Evolutionary conservation across 306 rosid species (phyloP).

Genomic region (Glycine tomentella): DNA sequence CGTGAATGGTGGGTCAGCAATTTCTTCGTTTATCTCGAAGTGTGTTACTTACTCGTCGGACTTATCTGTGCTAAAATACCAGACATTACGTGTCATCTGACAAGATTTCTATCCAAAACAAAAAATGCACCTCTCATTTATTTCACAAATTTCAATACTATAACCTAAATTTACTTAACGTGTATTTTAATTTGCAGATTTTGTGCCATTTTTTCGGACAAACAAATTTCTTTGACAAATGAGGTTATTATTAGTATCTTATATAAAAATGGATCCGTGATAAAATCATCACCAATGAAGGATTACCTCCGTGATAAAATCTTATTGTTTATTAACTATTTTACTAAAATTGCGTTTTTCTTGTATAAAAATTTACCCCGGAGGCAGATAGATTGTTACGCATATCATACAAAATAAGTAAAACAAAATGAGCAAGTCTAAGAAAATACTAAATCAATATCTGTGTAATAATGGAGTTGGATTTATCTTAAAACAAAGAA

Average conservation of each 20-base stretch:
- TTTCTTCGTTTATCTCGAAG: not conserved
- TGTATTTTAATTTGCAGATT: not conserved
- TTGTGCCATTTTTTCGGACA: not conserved
- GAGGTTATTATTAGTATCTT: not conserved
- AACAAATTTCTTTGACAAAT: not conserved
- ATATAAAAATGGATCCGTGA: too few species aligned
- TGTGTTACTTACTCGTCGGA: not conserved
- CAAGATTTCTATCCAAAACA: slow-evolving; percentile 35
- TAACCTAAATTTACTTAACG: not conserved
- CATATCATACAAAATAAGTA: too few species aligned
- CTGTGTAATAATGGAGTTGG: not conserved
- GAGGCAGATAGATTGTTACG: too few species aligned
- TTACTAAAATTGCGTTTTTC: too few species aligned
- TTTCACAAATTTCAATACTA: not conserved
- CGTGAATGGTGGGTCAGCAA: slow-evolving; percentile 24
- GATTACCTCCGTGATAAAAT: too few species aligned
- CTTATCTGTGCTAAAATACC: too few species aligned
- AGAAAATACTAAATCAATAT: not conserved
- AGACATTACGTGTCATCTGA: too few species aligned
- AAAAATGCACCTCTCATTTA: not conserved
- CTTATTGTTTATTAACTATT: too few species aligned
- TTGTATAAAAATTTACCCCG: too few species aligned
- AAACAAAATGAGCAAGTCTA: not conserved
- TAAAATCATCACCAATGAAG: too few species aligned
- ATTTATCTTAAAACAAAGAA: not conserved